Evolutionary conservation across 2,329 filamentous ascomycete species (phyloP).

Genomic region (Xylaria multiplex): DNA sequence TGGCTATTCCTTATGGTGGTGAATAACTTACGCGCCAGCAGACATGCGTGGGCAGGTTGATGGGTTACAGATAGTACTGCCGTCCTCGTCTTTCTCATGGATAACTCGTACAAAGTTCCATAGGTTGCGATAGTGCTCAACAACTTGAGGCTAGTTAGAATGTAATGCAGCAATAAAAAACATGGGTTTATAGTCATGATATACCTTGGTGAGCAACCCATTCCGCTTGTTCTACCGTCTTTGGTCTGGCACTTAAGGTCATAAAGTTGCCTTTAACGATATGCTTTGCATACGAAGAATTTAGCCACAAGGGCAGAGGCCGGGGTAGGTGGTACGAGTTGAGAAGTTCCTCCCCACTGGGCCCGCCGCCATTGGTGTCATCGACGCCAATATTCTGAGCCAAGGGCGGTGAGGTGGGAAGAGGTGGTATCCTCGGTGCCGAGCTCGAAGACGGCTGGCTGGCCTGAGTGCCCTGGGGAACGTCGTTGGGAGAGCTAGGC

Average conservation of each 20-base stretch:
- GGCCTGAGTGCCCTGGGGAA: conserved; percentile 59
- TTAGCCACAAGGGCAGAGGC: conserved; percentile 77
- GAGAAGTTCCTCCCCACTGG: conserved; percentile 65
- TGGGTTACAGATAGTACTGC: conserved; percentile 82
- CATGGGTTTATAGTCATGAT: conserved; percentile 36
- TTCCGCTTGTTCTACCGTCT: conserved; percentile 92
- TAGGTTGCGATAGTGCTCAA: conserved; percentile 90
- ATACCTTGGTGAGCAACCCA: conserved; percentile 96
- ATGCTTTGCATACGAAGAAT: conserved; percentile 78
- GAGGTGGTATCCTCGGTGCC: conserved; percentile 68
- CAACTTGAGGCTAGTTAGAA: conserved; percentile 65
- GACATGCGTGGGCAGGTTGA: conserved; percentile 91
- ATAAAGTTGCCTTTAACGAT: conserved; percentile 98
- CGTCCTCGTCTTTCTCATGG: conserved; percentile 84
- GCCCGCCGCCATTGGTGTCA: conserved; percentile 60
- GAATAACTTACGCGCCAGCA: conserved; percentile 80
- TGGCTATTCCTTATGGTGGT: background rate
- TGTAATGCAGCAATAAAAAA: background rate
- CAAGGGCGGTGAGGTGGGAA: conserved; percentile 71
- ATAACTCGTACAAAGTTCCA: conserved; percentile 90
- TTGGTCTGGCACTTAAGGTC: conserved; percentile 90
- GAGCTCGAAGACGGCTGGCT: conserved; percentile 63
- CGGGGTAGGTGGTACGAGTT: conserved; percentile 72
- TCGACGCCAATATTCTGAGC: conserved; percentile 76
- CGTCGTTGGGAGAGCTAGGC: conserved; percentile 58